Conservation (phyloP, 75 land plant genomes). For the Azolla pinnata region DNA sequence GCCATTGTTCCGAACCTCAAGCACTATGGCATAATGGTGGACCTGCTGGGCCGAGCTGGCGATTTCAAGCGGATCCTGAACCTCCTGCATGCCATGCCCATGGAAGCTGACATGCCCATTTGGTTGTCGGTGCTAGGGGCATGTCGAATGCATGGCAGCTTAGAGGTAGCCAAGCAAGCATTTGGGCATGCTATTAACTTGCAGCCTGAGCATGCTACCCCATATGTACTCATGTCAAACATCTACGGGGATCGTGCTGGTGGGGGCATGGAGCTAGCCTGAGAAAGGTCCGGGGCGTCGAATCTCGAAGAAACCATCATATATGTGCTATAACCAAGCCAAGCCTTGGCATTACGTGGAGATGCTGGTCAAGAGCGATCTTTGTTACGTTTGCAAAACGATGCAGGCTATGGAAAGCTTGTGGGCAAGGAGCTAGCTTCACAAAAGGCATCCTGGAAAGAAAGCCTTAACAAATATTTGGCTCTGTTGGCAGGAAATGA, state of each 20-base stretch:
- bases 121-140: slow-evolving; percentile 23
- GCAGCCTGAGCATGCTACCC: slow-evolving; percentile 9
- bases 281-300: no score
- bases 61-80: slow-evolving; percentile 6
- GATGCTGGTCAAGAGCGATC: no score
- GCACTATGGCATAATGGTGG: slow-evolving; percentile 20
- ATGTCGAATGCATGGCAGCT: slow-evolving; percentile 17
- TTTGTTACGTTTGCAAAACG: no score
- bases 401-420: no score
- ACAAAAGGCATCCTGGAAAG: no score
- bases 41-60: slow-evolving; percentile 22
- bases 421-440: no score
- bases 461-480: no score
- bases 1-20: slow-evolving; percentile 6
- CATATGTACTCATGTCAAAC: slow-evolving; percentile 28
- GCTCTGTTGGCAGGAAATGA: no score
- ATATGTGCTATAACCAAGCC: no score
- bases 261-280: not conserved
- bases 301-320: no score
- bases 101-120: slow-evolving; percentile 8
- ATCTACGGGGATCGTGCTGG: slow-evolving; percentile 20
- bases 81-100: slow-evolving; percentile 20
- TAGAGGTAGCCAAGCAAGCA: slow-evolving; percentile 11
- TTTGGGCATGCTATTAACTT: slow-evolving; percentile 10
- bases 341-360: no score